phyloP scores from a whole-genome alignment of 1,284 basidiomycete species.

The Trichosporon inkin region DNA sequence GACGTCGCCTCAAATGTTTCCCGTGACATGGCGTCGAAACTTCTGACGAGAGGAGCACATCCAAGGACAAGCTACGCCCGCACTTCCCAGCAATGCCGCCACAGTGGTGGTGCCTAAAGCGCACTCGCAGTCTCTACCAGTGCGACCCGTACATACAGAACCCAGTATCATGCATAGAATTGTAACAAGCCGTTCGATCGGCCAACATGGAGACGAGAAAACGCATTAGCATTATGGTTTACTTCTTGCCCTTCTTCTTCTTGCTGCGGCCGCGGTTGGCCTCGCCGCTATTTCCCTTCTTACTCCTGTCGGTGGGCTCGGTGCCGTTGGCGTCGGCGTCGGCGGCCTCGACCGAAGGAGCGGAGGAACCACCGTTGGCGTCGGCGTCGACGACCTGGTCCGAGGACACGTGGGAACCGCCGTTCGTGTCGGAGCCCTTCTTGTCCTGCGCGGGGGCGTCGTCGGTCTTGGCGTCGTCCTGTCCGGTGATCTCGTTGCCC shows the following conservation, averaged over 20 bases:
- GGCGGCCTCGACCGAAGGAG: not conserved
- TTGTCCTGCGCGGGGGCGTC: not conserved
- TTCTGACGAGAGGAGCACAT: too few species aligned
- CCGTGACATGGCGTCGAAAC: too few species aligned
- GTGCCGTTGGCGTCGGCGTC: not conserved
- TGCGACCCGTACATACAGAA: too few species aligned
- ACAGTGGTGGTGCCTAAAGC: too few species aligned
- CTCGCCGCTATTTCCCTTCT: slow-evolving; percentile 3
- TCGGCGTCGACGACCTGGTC: not conserved
- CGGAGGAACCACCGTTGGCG: not conserved
- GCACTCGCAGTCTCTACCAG: too few species aligned
- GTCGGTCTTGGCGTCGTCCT: not conserved
- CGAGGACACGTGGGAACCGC: not conserved
- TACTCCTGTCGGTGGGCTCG: not conserved
- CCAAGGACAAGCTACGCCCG: too few species aligned
- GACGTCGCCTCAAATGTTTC: too few species aligned
- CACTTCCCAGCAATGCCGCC: too few species aligned
- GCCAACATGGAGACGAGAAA: too few species aligned
- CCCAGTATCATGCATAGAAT: too few species aligned
- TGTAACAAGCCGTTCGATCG: too few species aligned
- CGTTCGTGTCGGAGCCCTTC: not conserved
- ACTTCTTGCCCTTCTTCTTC: slow-evolving; percentile 7
- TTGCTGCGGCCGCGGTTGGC: not conserved
- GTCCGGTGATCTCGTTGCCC: slow-evolving; percentile 4
- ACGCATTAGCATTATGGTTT: not conserved